A percentile compares a stretch with the other conserved stretches of the same genome.
These are phyloP conservation scores for Lathyrus oleraceus DNA, from an alignment of 306 rosid species.

Conservation along the genomic window DNA sequence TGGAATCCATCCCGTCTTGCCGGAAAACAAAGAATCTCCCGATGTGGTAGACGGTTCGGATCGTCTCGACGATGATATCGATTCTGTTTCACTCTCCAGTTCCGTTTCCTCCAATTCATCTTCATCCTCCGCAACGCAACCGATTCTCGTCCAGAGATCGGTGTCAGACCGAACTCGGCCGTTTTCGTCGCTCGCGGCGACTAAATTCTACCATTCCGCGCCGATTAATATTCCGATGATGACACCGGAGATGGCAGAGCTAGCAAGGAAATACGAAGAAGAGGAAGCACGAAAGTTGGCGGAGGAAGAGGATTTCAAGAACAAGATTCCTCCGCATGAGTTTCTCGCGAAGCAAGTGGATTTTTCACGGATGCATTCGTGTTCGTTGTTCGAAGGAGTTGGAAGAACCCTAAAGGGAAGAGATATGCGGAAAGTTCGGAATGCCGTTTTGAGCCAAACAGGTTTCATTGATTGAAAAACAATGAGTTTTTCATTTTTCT, in stretches of 20 bases:
- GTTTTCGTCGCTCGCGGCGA: conserved; percentile 32
- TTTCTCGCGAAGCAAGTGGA: conserved; percentile 54
- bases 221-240: conserved; percentile 71
- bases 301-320: conserved; percentile 42
- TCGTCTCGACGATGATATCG: conserved; percentile 48
- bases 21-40: conserved; percentile 56
- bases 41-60: conserved; percentile 41
- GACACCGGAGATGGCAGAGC: conserved; percentile 36
- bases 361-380: conserved; percentile 58
- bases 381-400: conserved; percentile 78
- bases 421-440: conserved; percentile 68
- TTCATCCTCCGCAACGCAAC: conserved; percentile 12
- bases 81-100: conserved; percentile 41
- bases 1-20: conserved; percentile 85
- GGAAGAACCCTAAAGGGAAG: conserved; percentile 78
- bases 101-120: conserved; percentile 27
- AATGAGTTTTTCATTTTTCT: background rate
- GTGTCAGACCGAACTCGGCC: conserved; percentile 33
- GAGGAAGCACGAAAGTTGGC: conserved; percentile 32
- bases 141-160: conserved; percentile 18
- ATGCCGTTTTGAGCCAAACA: conserved; percentile 74
- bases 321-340: conserved; percentile 78
- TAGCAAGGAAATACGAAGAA: conserved; percentile 34
- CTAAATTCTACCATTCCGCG: conserved; percentile 68
- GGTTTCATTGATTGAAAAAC: conserved; percentile 67